A percentile compares a stretch with the other conserved stretches of the same genome.
Evolutionary conservation across 495 filamentous ascomycete genomes (phyloP).

Genomic region (Aspergillus bridgeri): DNA sequence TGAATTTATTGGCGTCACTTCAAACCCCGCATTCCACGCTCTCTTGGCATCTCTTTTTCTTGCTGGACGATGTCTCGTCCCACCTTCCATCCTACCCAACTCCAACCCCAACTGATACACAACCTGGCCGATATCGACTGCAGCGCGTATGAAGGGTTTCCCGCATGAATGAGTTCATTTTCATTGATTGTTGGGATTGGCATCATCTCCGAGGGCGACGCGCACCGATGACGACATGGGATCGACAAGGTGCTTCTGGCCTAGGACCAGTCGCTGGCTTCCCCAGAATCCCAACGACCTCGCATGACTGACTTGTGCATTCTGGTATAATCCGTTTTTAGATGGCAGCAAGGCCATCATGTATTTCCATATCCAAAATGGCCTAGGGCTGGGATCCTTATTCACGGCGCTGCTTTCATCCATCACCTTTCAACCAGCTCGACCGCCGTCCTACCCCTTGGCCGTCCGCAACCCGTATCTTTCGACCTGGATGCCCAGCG

Average conservation of each 20-base stretch:
- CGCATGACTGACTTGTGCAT: neutral
- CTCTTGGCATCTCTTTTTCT: neutral
- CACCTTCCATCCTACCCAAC: neutral
- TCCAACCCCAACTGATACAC: neutral
- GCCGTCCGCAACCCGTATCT: constrained; percentile 47
- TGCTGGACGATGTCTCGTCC: neutral
- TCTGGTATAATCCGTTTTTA: neutral
- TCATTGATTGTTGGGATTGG: too few relatives aligned
- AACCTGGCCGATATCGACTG: neutral
- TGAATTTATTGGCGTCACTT: too few relatives aligned
- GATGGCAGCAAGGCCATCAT: constrained; percentile 15
- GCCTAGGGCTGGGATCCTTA: constrained; percentile 23
- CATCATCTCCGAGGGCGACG: neutral
- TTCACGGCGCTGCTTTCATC: constrained; percentile 21
- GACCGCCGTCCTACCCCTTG: constrained; percentile 47
- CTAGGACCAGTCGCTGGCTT: too few relatives aligned
- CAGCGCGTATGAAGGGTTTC: neutral
- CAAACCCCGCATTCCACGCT: neutral
- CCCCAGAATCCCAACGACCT: neutral
- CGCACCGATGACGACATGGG: neutral
- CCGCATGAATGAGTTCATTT: too few relatives aligned
- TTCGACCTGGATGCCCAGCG: constrained; percentile 46
- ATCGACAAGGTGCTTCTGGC: neutral
- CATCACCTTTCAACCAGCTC: constrained; percentile 24
- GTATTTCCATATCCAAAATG: constrained; percentile 20